These are phyloP conservation scores for Arthroderma uncinatum DNA, from an alignment of 2,329 filamentous ascomycete genomes.

Conservation along the genomic window DNA sequence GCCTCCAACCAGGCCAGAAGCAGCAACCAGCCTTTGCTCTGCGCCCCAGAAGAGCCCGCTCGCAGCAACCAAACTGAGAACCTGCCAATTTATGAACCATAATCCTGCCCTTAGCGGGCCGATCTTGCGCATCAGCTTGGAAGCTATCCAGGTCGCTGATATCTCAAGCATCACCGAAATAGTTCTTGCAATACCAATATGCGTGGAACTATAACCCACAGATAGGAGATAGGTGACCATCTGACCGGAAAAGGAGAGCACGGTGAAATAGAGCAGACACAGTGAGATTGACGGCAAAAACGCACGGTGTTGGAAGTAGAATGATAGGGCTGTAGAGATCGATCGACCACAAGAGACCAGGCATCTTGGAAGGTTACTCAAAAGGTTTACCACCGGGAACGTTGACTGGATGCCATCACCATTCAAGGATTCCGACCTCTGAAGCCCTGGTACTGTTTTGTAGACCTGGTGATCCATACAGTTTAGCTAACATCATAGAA, in stretches of 20 bases:
- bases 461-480: too few species aligned
- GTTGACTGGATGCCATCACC: neutral
- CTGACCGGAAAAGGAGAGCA: constrained; percentile 44
- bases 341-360: neutral
- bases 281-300: constrained; percentile 41
- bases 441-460: neutral
- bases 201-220: constrained; percentile 38
- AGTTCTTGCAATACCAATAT: constrained; percentile 39
- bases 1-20: constrained; percentile 31
- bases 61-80: constrained; percentile 43
- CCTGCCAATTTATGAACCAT: constrained; percentile 60
- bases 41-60: constrained; percentile 34
- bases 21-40: constrained; percentile 12
- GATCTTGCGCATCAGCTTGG: constrained; percentile 40
- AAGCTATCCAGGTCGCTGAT: constrained; percentile 43
- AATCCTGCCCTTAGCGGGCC: constrained; percentile 54
- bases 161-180: constrained; percentile 43
- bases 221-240: constrained; percentile 47
- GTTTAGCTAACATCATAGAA: too few species aligned
- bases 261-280: constrained; percentile 44
- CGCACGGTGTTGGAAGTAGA: constrained; percentile 27
- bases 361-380: neutral
- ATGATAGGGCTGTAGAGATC: constrained; percentile 17
- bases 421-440: too few species aligned
- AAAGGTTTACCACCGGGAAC: neutral